A percentile compares a stretch with the other conserved stretches of the same genome.
These are phyloP conservation scores for Aciculosporium take DNA, from an alignment of 2,329 filamentous ascomycete genomes.

Conservation along the genomic window DNA sequence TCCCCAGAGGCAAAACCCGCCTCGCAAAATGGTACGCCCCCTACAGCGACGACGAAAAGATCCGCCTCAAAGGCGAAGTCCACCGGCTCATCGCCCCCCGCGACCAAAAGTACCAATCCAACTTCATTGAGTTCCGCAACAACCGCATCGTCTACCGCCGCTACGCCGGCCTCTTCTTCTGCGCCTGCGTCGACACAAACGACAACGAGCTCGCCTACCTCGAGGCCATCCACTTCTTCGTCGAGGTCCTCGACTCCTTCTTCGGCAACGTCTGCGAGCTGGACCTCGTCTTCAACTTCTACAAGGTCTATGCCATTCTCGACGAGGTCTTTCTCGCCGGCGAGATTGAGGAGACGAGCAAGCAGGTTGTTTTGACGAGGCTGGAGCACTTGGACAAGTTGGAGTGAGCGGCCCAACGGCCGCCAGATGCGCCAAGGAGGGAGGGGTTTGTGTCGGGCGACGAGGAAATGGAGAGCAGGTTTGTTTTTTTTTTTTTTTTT, in stretches of 20 bases:
- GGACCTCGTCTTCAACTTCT: constrained; percentile 73
- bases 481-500: background rate
- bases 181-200: constrained; percentile 96
- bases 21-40: constrained; percentile 98
- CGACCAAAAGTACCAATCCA: constrained; percentile 98
- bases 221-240: constrained; percentile 98
- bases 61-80: constrained; percentile 97
- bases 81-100: constrained; percentile 94
- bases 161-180: constrained; percentile 97
- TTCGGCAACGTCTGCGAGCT: constrained; percentile 98
- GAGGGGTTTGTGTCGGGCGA: too few species aligned
- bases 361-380: constrained; percentile 88
- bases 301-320: constrained; percentile 91
- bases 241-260: constrained; percentile 95
- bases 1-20: constrained; percentile 94
- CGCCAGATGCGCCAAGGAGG: background rate
- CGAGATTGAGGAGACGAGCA: constrained; percentile 97
- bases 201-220: constrained; percentile 96
- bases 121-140: constrained; percentile 93
- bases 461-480: background rate
- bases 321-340: constrained; percentile 96
- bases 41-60: constrained; percentile 97
- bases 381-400: constrained; percentile 93
- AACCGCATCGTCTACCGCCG: constrained; percentile 96
- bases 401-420: too few species aligned